Evolutionary conservation across 1,284 basidiomycete genomes (phyloP), one percentile per base, ranked within the genome.

Genomic region (Cryptococcus neoformans): DNA sequence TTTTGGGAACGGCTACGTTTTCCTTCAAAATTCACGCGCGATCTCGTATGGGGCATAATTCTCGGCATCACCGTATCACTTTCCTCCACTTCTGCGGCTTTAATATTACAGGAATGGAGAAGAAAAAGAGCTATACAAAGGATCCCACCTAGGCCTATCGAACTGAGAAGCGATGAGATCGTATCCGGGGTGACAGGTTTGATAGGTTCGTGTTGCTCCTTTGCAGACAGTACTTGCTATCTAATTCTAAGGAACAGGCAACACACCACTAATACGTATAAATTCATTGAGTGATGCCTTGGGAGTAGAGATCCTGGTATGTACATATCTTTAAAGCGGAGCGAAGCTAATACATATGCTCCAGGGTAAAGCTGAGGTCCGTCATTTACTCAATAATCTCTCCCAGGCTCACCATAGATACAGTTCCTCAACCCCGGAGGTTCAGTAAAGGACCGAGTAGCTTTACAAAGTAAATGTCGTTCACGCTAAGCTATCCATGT

Each of bases 401-500:
- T 3, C 44, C 50, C 46, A 49, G 38, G 46, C 39, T 54, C 38
- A 45, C 9, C 48, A 52, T 50, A 51, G 35, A 46, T 46, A 34
- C 55, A 94, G 87, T 98, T 89, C 72, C 77, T 99, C 54, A 99
- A 99, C 76, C 95, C 96, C 0, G 96, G 93, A 14, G 96, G 96
- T 21, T 97, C 92, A 55, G 90, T 98, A 47, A 99, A 99, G 77
- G 96, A 99, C 75, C 84, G 96, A 21, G 94, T 99, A 10, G 95
- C 94, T 0, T 76, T 98, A 54, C 84, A 86, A 73, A 92, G 92
- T 94, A 68, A 58, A 84, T 77, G 41, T 2, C 40, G 34, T 12
- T 28, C 17, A 52, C 35, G 4, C 48, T 12, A 37, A 53, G 36
- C 6, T 38, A 17, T 1, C n/a, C 17, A 28, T 37, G 28, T 8